phyloP scores from a whole-genome alignment of 371 early-diverging fungal species.

The Mortierella sp. region DNA sequence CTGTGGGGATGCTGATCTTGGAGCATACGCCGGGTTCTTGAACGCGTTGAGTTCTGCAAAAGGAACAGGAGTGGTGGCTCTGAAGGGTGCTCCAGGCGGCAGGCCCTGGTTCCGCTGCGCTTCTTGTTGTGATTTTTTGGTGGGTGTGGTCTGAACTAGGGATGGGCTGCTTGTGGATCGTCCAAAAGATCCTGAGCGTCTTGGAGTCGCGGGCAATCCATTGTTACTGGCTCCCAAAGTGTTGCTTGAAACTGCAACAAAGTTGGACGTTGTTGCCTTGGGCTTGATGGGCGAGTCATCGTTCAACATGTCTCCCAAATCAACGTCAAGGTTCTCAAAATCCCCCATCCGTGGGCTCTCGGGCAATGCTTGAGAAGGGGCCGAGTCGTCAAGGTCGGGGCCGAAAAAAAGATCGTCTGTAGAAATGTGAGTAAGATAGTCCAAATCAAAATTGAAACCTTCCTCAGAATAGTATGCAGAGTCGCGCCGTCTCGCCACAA shows the following conservation, averaged over 20 bases:
- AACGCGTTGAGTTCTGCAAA: neutral
- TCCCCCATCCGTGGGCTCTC: slow-evolving; percentile 52
- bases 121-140: slow-evolving; percentile 2
- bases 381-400: slow-evolving; percentile 35
- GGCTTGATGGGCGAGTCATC: slow-evolving; percentile 38
- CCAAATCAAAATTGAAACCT: neutral
- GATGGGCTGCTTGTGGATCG: slow-evolving; percentile 40
- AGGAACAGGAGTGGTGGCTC: neutral
- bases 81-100: slow-evolving; percentile 10
- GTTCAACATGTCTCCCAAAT: slow-evolving; percentile 24
- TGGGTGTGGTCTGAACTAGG: slow-evolving; percentile 37
- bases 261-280: neutral
- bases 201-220: slow-evolving; percentile 14
- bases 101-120: slow-evolving; percentile 7
- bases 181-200: slow-evolving; percentile 25
- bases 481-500: neutral
- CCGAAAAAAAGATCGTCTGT: slow-evolving; percentile 41
- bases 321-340: slow-evolving; percentile 32
- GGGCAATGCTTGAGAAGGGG: slow-evolving; percentile 16
- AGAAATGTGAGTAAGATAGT: slow-evolving; percentile 7
- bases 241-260: neutral
- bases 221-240: neutral
- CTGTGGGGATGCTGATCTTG: neutral
- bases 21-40: neutral
- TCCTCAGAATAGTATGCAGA: neutral